Base-by-base conservation (phyloP, 345 rosid species). In the Eucalyptus lansdowneana region DNA sequence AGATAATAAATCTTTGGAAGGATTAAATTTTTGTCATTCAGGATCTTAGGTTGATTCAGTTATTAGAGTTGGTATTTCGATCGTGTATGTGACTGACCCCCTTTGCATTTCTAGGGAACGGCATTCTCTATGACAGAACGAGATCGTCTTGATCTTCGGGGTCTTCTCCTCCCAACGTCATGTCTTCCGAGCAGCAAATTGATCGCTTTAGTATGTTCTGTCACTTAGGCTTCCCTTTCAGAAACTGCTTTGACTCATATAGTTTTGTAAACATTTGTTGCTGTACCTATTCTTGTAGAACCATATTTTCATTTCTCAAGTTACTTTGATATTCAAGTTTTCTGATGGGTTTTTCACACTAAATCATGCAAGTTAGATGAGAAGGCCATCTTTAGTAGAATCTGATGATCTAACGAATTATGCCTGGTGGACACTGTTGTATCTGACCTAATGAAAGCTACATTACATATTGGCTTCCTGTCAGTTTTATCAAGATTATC, bases 51-150 rank as follows among this genome's bases (percentile, higher is more conserved):
- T 42, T 86, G 86, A 21, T 86, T 50, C n/a, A 62, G 45, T 27
- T n/a, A 69, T 34, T 72, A 47, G 47, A 40, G 47, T 40, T 76
- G 45, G 45, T 37, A 19, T 72, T 62, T 62, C 1, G 16, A 62
- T 15, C 3, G 5, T 0, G 8, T 49, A 45, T n/a, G 27, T 17
- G 56, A 40, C 47, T 88, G 60, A 87, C 88, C 50, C 29, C 67
- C 60, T 31, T 44, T 87, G 88, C 25, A 88, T 86, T 90, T 89
- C 40, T 87, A 96, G 99, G 99, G 99, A 40, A 97, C 99, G 27
- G 98, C 98, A 5, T 97, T 98, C 92, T 95, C 99, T 15, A 96
- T 97, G 94, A 98, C 99, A 44, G 99, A 98, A 90, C 93, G 99
- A 90, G 97, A 97, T 62, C 98, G 99, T 87, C 97, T 98, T 7